Base-by-base conservation (phyloP, 345 rosid species). In the Moricandia arvensis region DNA sequence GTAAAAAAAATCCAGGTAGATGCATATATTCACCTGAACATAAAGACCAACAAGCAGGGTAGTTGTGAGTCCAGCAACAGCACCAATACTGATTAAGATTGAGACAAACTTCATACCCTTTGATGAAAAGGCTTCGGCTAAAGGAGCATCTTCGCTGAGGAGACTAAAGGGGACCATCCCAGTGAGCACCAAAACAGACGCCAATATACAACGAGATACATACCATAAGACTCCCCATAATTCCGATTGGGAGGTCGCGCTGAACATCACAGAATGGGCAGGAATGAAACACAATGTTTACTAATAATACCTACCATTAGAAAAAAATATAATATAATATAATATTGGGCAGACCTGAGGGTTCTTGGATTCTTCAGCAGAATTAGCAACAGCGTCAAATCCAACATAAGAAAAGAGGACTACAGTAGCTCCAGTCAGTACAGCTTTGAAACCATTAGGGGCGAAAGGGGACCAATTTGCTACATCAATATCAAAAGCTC, bases 11-110 rank as follows among this genome's bases (percentile, higher is more conserved):
- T n/a, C n/a, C n/a, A n/a, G n/a, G n/a, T n/a, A n/a, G n/a, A n/a
- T n/a, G n/a, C n/a, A n/a, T n/a, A n/a, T n/a, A n/a, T n/a, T n/a
- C 69, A 93, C 97, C 97, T 90, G 98, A 86, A 95, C 99, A 83
- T 92, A 95, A 65, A 95, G 97, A 55, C 99, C 99, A 69, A 95
- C 98, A 58, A 93, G 77, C 68, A 93, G 97, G 57, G 97, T 86
- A 8, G 97, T 95, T 10, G 98, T 89, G 82, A 95, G 96, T 74
- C 99, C 99, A 61, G 96, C 97, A 73, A 93, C 96, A 69, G 99
- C 99, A 74, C 93, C 98, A 24, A 90, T 63, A 78, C 97, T 90
- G 81, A 93, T 95, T 68, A 95, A 80, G 75, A 91, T 6, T 8
- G 97, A 88, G 74, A 88, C 85, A 63, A 76, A 90, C 66, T 93